Percentiles rank a stretch among this genome's conserved stretches.
These are phyloP conservation scores for Hymenoscyphus infarciens DNA, from an alignment of 2,329 filamentous ascomycete genomes.

Conservation along the genomic window DNA sequence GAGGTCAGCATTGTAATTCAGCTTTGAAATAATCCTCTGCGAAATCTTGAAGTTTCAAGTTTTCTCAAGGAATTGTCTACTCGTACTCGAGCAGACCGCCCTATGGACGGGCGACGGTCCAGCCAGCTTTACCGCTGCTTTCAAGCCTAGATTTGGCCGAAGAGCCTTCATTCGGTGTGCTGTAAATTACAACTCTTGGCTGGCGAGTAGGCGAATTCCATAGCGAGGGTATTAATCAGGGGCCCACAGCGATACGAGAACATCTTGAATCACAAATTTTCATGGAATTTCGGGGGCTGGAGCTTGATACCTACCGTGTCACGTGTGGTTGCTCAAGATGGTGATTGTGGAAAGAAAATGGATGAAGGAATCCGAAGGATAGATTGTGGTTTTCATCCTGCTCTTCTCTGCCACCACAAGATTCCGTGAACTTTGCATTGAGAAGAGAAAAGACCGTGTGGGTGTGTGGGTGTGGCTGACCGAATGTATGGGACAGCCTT, in stretches of 20 bases:
- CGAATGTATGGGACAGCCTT: neutral
- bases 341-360: too few species aligned
- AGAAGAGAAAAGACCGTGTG: neutral
- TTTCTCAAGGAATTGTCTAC: too few species aligned
- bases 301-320: too few species aligned
- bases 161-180: neutral
- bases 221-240: neutral
- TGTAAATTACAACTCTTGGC: neutral
- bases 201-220: neutral
- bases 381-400: neutral
- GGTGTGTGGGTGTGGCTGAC: neutral
- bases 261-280: too few species aligned
- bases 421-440: neutral
- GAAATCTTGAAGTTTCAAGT: too few species aligned
- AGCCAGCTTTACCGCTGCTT: neutral
- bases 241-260: neutral
- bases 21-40: too few species aligned
- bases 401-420: neutral
- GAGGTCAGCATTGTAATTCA: too few species aligned
- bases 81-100: too few species aligned
- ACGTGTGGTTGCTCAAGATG: too few species aligned
- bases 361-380: neutral
- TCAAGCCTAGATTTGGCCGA: neutral
- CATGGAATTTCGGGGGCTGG: too few species aligned
- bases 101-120: neutral